Base-by-base conservation (phyloP, 345 rosid species). In the Lenwebbia sp. region DNA sequence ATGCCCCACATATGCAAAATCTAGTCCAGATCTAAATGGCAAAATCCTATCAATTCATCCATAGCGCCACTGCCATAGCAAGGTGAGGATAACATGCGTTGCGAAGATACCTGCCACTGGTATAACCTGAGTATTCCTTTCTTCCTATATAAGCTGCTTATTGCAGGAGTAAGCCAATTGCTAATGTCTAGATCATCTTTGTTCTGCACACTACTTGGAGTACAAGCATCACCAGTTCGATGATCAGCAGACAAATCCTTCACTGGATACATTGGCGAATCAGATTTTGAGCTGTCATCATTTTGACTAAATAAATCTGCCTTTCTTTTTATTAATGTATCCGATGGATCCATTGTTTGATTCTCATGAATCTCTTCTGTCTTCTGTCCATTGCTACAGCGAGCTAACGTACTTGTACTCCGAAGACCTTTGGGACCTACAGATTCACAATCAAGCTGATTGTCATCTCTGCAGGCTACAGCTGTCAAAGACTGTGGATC, bases 131-230 rank as follows among this genome's bases (percentile, higher is more conserved):
- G 92, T 84, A 97, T 95, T 90, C 99, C 99, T 92, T 85, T 97
- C 91, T 89, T 96, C 87, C 89, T 92, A 91, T 96, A 97, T 84
- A 91, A 88, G 88, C 85, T 88, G 92, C 98, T 95, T 88, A 96
- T 91, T 87, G 94, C 96, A 83, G 89, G 84, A 87, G 98, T 98
- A 92, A 97, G 99, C 99, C 98, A 97, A 82, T 88, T 89, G 91
- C 89, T 90, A 54, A 96, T 91, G 83, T 90, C 92, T 82, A 94
- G 87, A 84, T 83, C 86, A 84, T 92, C 97, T 88, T 90, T 92
- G 78, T 53, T 87, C 41, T 86, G 88, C 90, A 89, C 89, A 86
- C 75, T 88, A 90, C 96, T 95, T 89, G 97, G 98, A 88, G 98
- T 95, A 76, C 86, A 83, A 56, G 92, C 91, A 91, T 91, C 98